A percentile compares a stretch with the other conserved stretches of the same genome.
Evolutionary conservation across 768 basidiomycete species (phyloP).

Genomic region (Solioccasus polychromus): DNA sequence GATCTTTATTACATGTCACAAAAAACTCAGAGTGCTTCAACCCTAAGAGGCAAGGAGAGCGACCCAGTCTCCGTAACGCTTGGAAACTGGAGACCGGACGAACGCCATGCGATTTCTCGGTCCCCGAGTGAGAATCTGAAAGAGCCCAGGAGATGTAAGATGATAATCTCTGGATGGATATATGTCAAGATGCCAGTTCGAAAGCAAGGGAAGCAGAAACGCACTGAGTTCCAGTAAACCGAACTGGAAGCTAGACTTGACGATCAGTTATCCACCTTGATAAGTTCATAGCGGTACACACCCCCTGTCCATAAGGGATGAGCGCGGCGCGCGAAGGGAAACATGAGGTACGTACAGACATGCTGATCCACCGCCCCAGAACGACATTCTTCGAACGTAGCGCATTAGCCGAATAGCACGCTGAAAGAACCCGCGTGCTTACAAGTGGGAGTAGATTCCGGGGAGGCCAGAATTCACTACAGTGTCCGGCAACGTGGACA

Average conservation of each 20-base stretch:
- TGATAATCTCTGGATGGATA: not conserved
- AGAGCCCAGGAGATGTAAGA: conserved; percentile 1
- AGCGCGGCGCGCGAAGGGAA: not conserved
- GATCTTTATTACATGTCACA: not conserved
- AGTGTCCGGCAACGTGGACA: not conserved
- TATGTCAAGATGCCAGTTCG: not conserved
- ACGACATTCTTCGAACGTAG: conserved; percentile 1
- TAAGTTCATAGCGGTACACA: not conserved
- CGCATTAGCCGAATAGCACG: not conserved
- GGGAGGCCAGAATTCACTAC: not conserved
- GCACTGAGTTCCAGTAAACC: conserved; percentile 3
- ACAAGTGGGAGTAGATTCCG: conserved; percentile 1
- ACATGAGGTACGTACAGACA: not conserved
- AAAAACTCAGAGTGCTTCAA: not conserved
- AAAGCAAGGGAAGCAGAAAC: not conserved
- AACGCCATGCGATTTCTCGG: not conserved
- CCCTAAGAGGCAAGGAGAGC: not conserved
- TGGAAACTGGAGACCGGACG: conserved; percentile 4
- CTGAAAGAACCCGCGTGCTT: too few relatives aligned
- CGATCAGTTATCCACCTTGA: not conserved
- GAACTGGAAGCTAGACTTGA: not conserved
- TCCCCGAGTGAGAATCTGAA: not conserved
- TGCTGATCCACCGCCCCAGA: conserved; percentile 1
- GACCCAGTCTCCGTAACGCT: not conserved
- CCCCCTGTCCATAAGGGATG: not conserved